Base-by-base conservation (phyloP, 2,329 filamentous ascomycete genomes). In the Aspergillus luchuensis region DNA sequence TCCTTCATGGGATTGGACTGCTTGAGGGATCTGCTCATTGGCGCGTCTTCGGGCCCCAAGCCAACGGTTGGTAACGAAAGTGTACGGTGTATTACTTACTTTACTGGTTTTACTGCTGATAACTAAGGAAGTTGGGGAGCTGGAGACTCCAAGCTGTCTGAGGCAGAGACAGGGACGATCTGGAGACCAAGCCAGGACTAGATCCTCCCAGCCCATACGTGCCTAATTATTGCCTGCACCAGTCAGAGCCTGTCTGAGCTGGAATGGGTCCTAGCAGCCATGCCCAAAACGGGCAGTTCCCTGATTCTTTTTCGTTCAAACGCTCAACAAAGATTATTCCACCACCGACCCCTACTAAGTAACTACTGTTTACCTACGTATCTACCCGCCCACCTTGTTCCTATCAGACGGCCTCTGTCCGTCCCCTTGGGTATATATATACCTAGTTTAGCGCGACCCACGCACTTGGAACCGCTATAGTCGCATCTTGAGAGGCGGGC, bases 21-120 rank as follows among this genome's bases (percentile, higher is more conserved):
- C 66, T 52, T 61, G 60, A 50, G 47, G 45, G 50, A 48, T 55
- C 36, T 56, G 54, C 51, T 65, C 56, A 74, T 73, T 74, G 70
- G 67, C 57, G 59, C 54, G 28, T 47, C 25, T 11, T 45, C 23
- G 25, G 47, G 25, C 47, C 25, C 47, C 25, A 50, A 30, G 17
- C n/a, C 47, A 30, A 30, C 47, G 23, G 47, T 28, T 50, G 47
- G 47, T 50, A 50, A 50, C 25, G 47, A 30, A 36, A 15, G 47
- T 28, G 47, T 50, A 50, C 33, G 33, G 33, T 36, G 11, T 36
- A 36, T 15, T 36, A 36, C 33, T 15, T 36, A 33, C 33, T 11
- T 30, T 36, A 36, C 33, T 13, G 33, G 33, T 15, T 36, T 36
- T 36, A 36, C 33, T 36, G 33, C 33, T 36, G 33, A 50, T 28